A percentile compares a stretch with the other conserved stretches of the same genome.
These are phyloP conservation scores for Pleurotus tuber-regium DNA, from an alignment of 768 basidiomycete genomes.

Conservation along the genomic window DNA sequence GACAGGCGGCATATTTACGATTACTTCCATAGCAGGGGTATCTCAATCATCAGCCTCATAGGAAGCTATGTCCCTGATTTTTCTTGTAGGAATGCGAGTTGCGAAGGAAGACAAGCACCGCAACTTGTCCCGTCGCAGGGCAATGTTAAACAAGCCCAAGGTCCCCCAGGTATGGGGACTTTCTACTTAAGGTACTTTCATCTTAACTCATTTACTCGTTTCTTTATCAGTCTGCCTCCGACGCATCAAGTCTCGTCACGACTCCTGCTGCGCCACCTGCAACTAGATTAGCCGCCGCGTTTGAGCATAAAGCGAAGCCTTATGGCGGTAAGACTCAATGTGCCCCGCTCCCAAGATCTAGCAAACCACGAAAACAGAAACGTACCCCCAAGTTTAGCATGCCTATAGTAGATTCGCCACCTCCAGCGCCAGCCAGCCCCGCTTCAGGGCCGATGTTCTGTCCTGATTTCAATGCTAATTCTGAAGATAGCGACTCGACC, in stretches of 20 bases:
- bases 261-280: neutral
- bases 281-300: neutral
- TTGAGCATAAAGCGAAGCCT: neutral
- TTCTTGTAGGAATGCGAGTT: slow-evolving; percentile 47
- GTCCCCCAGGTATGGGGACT: neutral
- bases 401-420: neutral
- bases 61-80: neutral
- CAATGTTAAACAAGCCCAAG: slow-evolving; percentile 15
- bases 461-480: neutral
- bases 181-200: too few relatives aligned
- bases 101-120: slow-evolving; percentile 63
- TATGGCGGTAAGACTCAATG: neutral
- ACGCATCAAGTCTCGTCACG: too few relatives aligned
- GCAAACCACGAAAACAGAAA: neutral
- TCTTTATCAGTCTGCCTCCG: neutral
- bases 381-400: neutral
- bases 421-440: neutral
- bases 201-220: slow-evolving; percentile 1
- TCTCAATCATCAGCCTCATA: slow-evolving; percentile 13
- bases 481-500: neutral
- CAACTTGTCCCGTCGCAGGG: slow-evolving; percentile 42
- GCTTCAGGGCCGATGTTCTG: neutral
- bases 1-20: slow-evolving; percentile 77
- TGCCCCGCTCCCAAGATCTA: neutral
- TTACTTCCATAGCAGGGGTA: slow-evolving; percentile 67